Evolutionary conservation across 768 basidiomycete species (phyloP).

Genomic region (Leccinum pellstonianum): DNA sequence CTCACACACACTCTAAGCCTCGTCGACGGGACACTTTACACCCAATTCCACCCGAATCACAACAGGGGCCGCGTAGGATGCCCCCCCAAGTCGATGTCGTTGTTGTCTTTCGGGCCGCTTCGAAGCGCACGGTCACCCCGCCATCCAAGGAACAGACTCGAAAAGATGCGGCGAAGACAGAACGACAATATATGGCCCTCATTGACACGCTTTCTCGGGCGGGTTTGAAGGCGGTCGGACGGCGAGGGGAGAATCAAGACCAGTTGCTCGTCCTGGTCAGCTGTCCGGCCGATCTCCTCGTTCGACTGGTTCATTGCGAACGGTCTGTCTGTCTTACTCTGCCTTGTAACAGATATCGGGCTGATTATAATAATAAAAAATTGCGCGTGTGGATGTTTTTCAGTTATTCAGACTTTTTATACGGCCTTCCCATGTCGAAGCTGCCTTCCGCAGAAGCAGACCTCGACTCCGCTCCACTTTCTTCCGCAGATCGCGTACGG

Average conservation of each 20-base stretch:
- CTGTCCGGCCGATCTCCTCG: slow-evolving; percentile 61
- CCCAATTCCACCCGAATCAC: neutral
- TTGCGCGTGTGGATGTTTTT: neutral
- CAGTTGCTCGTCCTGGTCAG: slow-evolving; percentile 76
- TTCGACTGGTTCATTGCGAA: slow-evolving; percentile 69
- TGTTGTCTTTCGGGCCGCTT: slow-evolving; percentile 62
- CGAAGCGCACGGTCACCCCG: slow-evolving; percentile 24
- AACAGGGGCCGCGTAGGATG: slow-evolving; percentile 26
- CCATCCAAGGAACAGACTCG: slow-evolving; percentile 62
- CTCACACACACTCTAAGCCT: neutral
- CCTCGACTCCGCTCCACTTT: slow-evolving; percentile 46
- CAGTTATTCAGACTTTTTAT: slow-evolving; percentile 76
- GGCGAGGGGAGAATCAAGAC: slow-evolving; percentile 73
- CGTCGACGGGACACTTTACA: neutral
- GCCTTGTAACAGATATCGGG: neutral
- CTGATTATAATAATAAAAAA: neutral
- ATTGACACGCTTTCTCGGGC: slow-evolving; percentile 58
- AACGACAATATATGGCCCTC: slow-evolving; percentile 66
- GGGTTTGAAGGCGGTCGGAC: slow-evolving; percentile 69
- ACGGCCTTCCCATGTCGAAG: slow-evolving; percentile 61
- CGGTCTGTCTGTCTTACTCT: slow-evolving; percentile 47
- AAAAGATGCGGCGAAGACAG: slow-evolving; percentile 61
- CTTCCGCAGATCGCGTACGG: slow-evolving; percentile 78
- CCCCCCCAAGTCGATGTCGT: slow-evolving; percentile 70
- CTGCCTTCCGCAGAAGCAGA: slow-evolving; percentile 42